phyloP scores from a whole-genome alignment of 208 protist species.

The Crithidia sp. region DNA sequence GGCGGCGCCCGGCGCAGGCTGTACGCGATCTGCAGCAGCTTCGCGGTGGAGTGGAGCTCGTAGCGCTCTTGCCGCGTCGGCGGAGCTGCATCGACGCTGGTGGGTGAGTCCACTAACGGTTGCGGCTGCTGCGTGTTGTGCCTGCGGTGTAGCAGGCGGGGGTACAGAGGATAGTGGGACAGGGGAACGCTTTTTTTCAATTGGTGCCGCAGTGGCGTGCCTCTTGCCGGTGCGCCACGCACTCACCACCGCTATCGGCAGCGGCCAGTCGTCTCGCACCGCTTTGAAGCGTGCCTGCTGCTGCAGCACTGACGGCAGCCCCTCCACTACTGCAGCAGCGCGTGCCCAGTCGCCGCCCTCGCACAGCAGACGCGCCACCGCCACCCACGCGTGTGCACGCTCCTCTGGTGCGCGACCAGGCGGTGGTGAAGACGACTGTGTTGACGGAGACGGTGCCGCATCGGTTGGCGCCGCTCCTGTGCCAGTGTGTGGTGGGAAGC shows the following conservation, averaged over 20 bases:
- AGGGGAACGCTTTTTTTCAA: too few species aligned
- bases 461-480: not conserved
- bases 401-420: constrained; percentile 10
- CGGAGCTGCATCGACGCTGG: not conserved
- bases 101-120: too few species aligned
- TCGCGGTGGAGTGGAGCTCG: constrained; percentile 10
- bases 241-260: constrained; percentile 13
- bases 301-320: constrained; percentile 20
- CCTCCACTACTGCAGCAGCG: constrained; percentile 31
- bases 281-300: constrained; percentile 18
- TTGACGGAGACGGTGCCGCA: not conserved
- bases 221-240: constrained; percentile 7
- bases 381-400: constrained; percentile 30
- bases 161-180: not conserved
- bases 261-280: constrained; percentile 26
- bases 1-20: constrained; percentile 11
- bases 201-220: too few species aligned
- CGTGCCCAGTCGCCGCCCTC: constrained; percentile 32
- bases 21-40: constrained; percentile 29
- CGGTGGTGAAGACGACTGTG: not conserved
- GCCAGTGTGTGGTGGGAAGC: not conserved
- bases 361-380: constrained; percentile 33
- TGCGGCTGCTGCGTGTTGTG: too few species aligned
- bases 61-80: not conserved
- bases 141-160: not conserved